phyloP scores from a whole-genome alignment of 2,329 filamentous ascomycete species.

The Leptosphaerulina australis region DNA sequence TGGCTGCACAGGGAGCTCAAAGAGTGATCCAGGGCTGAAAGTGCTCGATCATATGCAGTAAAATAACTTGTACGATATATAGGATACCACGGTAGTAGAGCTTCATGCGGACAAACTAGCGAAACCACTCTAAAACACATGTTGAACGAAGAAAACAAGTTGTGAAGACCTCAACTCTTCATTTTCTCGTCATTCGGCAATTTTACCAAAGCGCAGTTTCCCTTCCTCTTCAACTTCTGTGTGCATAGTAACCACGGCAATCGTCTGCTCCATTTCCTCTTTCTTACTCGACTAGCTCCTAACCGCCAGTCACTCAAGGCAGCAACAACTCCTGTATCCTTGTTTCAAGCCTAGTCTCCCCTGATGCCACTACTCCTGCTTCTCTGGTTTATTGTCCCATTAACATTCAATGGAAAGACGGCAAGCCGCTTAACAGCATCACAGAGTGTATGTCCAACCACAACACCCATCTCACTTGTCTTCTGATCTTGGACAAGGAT shows the following conservation, averaged over 20 bases:
- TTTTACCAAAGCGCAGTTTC: slow-evolving; percentile 36
- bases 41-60: background rate
- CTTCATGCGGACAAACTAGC: too few relatives aligned
- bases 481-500: slow-evolving; percentile 86
- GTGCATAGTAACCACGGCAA: slow-evolving; percentile 83
- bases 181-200: slow-evolving; percentile 49
- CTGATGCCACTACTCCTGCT: slow-evolving; percentile 19
- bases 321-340: slow-evolving; percentile 4
- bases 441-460: slow-evolving; percentile 69
- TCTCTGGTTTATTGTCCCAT: background rate
- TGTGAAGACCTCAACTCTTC: background rate
- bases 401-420: slow-evolving; percentile 35
- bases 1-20: slow-evolving; percentile 31
- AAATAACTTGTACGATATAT: slow-evolving; percentile 1
- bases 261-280: slow-evolving; percentile 54
- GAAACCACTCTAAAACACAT: too few relatives aligned
- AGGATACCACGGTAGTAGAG: too few relatives aligned
- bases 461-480: slow-evolving; percentile 77
- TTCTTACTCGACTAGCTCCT: slow-evolving; percentile 13
- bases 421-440: slow-evolving; percentile 64
- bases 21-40: slow-evolving; percentile 24
- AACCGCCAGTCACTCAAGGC: slow-evolving; percentile 1
- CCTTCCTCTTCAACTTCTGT: slow-evolving; percentile 59
- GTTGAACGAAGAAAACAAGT: background rate
- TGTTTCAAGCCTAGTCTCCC: slow-evolving; percentile 23